phyloP scores from a whole-genome alignment of 2,329 filamentous ascomycete species.

The Bipolaris sorokiniana region DNA sequence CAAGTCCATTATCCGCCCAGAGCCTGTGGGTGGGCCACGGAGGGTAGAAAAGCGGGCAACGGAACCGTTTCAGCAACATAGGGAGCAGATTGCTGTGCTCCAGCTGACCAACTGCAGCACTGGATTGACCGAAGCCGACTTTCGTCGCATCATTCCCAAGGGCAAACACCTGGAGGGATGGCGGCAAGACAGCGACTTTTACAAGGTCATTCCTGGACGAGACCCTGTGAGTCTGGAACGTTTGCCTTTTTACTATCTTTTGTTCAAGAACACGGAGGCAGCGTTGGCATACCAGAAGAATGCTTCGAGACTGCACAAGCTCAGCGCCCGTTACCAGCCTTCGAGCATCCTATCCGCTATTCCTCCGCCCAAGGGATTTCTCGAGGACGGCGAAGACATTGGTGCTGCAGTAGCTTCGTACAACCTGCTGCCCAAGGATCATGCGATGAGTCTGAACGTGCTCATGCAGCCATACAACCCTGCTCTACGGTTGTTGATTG shows the following conservation, averaged over 20 bases:
- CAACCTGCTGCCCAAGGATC: constrained; percentile 50
- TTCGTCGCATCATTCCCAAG: constrained; percentile 68
- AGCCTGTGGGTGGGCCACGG: constrained; percentile 8
- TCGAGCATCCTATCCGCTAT: constrained; percentile 52
- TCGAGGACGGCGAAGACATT: constrained; percentile 57
- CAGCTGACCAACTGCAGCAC: constrained; percentile 60
- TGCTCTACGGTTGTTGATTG: constrained; percentile 44
- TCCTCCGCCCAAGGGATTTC: constrained; percentile 51
- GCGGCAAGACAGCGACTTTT: constrained; percentile 63
- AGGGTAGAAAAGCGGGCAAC: constrained; percentile 26
- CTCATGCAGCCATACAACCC: constrained; percentile 51
- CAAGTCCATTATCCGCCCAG: constrained; percentile 17
- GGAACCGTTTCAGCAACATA: constrained; percentile 31
- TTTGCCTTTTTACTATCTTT: constrained; percentile 69
- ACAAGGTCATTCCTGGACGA: constrained; percentile 69
- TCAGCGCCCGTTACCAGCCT: constrained; percentile 55
- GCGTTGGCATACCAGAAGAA: constrained; percentile 67
- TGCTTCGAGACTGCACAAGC: constrained; percentile 57
- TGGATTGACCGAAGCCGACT: constrained; percentile 69
- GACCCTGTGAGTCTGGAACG: constrained; percentile 68
- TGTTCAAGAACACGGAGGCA: constrained; percentile 67
- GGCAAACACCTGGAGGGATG: constrained; percentile 71
- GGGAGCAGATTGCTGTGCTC: constrained; percentile 54
- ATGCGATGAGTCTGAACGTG: constrained; percentile 32
- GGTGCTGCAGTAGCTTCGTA: constrained; percentile 53